A percentile compares a stretch with the other conserved stretches of the same genome.
phyloP scores from a whole-genome alignment of 805 yeast species.

The Myxozyma melibiosi region DNA sequence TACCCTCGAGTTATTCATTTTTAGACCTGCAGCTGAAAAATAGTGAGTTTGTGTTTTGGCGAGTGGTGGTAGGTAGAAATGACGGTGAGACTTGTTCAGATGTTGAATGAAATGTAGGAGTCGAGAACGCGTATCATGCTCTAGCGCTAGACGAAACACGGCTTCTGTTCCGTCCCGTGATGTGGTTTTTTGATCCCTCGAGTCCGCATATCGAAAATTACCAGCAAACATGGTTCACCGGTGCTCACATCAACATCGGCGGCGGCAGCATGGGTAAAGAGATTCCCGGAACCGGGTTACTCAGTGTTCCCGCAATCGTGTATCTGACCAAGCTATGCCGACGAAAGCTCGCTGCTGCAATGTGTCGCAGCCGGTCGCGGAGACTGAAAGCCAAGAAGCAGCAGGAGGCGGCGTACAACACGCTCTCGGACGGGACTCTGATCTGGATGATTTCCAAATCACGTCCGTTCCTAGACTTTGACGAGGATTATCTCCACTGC shows the following conservation, averaged over 20 bases:
- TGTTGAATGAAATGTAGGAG: slow-evolving; percentile 8
- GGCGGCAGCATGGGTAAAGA: slow-evolving; percentile 13
- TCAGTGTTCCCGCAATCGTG: too few species aligned
- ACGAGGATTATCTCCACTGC: slow-evolving; percentile 10
- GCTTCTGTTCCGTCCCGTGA: slow-evolving; percentile 10
- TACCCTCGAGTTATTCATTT: slow-evolving; percentile 9
- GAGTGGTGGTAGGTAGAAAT: too few species aligned
- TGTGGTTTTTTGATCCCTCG: slow-evolving; percentile 18
- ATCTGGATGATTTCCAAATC: slow-evolving; percentile 27
- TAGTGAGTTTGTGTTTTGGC: slow-evolving; percentile 5
- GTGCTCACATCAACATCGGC: slow-evolving; percentile 22
- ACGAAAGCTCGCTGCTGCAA: too few species aligned
- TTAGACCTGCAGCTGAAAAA: slow-evolving; percentile 7
- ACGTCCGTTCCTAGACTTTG: slow-evolving; percentile 4
- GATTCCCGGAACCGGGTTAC: slow-evolving; percentile 3
- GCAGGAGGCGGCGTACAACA: slow-evolving; percentile 1
- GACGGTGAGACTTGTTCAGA: too few species aligned
- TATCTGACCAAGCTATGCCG: too few species aligned
- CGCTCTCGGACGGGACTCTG: slow-evolving; percentile 24
- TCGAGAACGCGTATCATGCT: slow-evolving; percentile 25
- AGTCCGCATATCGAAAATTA: background rate
- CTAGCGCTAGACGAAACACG: slow-evolving; percentile 25
- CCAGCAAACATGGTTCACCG: slow-evolving; percentile 30
- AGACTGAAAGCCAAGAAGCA: too few species aligned
- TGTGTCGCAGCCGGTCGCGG: too few species aligned